Evolutionary conservation across 768 basidiomycete genomes (phyloP), one percentile per base, ranked within the genome.

Genomic region (Suillus cothurnatus): DNA sequence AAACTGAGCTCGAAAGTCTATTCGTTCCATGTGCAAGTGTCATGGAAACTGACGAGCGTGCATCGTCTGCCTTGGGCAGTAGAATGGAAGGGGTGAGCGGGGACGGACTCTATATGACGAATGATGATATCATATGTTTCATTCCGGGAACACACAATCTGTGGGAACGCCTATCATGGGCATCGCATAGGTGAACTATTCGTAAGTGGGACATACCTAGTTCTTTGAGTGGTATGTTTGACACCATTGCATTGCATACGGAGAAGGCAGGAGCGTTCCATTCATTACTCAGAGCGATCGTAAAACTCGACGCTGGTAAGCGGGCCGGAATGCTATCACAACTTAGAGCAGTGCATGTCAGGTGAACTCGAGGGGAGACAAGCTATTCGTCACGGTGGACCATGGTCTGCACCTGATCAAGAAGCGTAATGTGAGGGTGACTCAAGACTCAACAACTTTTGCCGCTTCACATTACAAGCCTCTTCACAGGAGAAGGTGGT

Each of bases 21-120:
- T 67, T 19, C 61, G 62, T 21, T 67, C 64, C 38, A 69, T 67
- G 66, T 71, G 64, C 41, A 59, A 55, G 39, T 71, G 68, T 68
- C 64, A 71, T 50, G 28, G 59, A 26, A 60, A 63, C 23, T 52
- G 17, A 19, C 17, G 4, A 26, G 15, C 8, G 50, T 19, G 26
- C 17, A 28, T 52, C 28, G 8, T 26, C 6, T 28, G 9, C 23
- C 7, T 50, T 17, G 49, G 26, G 6, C 7, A 52, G 50, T 28
- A 26, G 50, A 26, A 7, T 17, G 15, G 49, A 26, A 50, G 17
- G 26, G 3, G 17, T 26, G 26, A 52, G 8, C 4, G 3, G 49
- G 50, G 15, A 28, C 8, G 28, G 8, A 52, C 8, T 52, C 50
- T 9, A 52, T 15, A 52, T 28, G 50, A 19, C 4, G 17, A 52